A percentile compares a stretch with the other conserved stretches of the same genome.
phyloP scores from a whole-genome alignment of 2,329 filamentous ascomycete species.

The Albifimbria verrucaria region DNA sequence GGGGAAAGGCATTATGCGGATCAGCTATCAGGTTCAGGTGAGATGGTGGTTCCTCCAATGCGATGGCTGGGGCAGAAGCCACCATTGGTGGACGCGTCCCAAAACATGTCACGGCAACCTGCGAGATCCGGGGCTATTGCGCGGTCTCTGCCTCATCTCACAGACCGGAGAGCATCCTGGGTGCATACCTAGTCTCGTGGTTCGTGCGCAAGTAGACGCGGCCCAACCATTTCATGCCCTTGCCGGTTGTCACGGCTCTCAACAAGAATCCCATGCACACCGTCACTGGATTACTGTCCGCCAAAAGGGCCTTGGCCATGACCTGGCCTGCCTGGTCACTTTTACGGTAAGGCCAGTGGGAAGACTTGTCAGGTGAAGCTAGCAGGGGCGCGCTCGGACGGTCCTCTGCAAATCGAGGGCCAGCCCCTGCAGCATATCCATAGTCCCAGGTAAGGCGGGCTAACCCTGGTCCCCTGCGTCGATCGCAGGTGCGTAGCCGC shows the following conservation, averaged over 20 bases:
- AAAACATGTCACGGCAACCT: background rate
- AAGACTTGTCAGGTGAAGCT: background rate
- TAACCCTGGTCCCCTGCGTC: background rate
- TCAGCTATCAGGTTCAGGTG: background rate
- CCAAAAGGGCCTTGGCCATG: background rate
- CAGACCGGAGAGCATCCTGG: background rate
- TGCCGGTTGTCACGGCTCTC: background rate
- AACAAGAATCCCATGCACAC: background rate
- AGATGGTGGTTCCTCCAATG: background rate
- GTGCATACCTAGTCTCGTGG: background rate
- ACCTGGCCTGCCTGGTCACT: too few species aligned
- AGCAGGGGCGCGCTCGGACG: background rate
- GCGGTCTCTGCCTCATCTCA: background rate
- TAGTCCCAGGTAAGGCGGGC: background rate
- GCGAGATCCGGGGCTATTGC: background rate
- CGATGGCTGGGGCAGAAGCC: background rate
- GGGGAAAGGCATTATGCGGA: background rate
- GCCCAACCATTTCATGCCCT: background rate
- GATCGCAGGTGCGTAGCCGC: background rate
- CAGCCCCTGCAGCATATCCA: background rate
- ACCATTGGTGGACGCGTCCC: background rate
- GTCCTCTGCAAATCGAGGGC: background rate
- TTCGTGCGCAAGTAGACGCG: background rate
- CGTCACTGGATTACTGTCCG: background rate
- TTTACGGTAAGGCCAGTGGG: background rate